phyloP scores from a whole-genome alignment of 2,329 filamentous ascomycete genomes.

The Trichoderma simmonsii region DNA sequence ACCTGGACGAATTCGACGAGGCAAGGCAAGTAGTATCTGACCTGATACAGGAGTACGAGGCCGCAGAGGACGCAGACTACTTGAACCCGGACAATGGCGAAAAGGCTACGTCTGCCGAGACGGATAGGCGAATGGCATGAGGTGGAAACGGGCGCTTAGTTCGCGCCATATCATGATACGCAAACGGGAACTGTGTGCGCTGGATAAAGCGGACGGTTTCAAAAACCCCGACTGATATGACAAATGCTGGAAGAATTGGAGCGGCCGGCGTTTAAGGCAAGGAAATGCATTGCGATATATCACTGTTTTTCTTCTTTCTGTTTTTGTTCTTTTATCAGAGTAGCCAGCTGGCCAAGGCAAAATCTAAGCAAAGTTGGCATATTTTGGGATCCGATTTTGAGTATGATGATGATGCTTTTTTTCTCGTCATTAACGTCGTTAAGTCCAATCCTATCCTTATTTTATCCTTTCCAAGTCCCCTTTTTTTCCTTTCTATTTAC shows the following conservation, averaged over 20 bases:
- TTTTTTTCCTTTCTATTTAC: background rate
- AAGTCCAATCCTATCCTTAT: background rate
- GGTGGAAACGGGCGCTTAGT: background rate
- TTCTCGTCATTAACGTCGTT: background rate
- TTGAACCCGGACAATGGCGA: constrained; percentile 68
- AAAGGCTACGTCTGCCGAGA: constrained; percentile 50
- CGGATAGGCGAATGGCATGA: constrained; percentile 48
- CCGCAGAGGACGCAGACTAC: constrained; percentile 87
- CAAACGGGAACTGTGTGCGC: background rate
- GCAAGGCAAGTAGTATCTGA: constrained; percentile 87
- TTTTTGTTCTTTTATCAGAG: background rate
- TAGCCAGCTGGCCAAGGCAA: background rate
- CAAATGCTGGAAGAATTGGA: background rate
- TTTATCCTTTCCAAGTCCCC: background rate
- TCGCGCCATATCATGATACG: background rate
- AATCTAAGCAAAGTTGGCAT: background rate
- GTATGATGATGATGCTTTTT: background rate
- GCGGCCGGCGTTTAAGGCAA: constrained; percentile 7
- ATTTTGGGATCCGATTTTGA: background rate
- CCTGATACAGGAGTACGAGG: constrained; percentile 91
- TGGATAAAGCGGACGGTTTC: background rate
- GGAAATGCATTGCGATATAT: constrained; percentile 7
- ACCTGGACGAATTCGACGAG: constrained; percentile 91
- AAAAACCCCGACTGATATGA: background rate
- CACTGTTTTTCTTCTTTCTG: background rate